Evolutionary conservation across 345 rosid genomes (phyloP).

Genomic region (Aquilaria sinensis): DNA sequence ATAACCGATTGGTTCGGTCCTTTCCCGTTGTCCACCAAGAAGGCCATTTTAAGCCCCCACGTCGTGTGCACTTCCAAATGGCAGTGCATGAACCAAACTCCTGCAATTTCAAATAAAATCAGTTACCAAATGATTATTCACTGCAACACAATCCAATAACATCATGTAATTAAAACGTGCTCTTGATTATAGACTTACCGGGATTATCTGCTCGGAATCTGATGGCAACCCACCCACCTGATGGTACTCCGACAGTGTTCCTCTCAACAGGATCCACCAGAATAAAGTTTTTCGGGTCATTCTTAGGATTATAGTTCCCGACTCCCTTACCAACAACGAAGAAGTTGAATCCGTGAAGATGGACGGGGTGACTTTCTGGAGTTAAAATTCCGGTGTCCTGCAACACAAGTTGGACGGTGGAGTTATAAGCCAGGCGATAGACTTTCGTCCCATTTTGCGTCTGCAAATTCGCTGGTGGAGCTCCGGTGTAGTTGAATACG

Average conservation of each 20-base stretch:
- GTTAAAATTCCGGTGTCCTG: slow-evolving; percentile 84
- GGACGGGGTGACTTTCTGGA: slow-evolving; percentile 83
- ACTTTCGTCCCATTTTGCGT: slow-evolving; percentile 47
- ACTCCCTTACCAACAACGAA: slow-evolving; percentile 68
- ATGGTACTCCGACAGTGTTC: slow-evolving; percentile 83
- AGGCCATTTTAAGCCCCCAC: slow-evolving; percentile 99
- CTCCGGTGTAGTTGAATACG: slow-evolving; percentile 58
- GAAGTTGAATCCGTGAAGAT: slow-evolving; percentile 88
- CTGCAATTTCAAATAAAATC: slow-evolving; percentile 24
- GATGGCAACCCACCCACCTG: slow-evolving; percentile 93
- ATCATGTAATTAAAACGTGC: neutral
- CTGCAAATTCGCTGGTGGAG: slow-evolving; percentile 44
- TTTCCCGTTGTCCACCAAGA: slow-evolving; percentile 90
- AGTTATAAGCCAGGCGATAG: slow-evolving; percentile 56
- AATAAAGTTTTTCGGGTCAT: slow-evolving; percentile 59
- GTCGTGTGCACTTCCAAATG: slow-evolving; percentile 97
- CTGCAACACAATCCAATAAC: neutral
- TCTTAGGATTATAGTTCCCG: slow-evolving; percentile 64
- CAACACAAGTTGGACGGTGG: slow-evolving; percentile 70
- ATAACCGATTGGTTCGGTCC: slow-evolving; percentile 74
- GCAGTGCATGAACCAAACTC: slow-evolving; percentile 98
- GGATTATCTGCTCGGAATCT: slow-evolving; percentile 91
- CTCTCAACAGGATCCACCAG: slow-evolving; percentile 92
- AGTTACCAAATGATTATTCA: neutral
- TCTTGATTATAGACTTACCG: slow-evolving; percentile 31